Evolutionary conservation across 768 basidiomycete genomes (phyloP), one percentile per base, ranked within the genome.

Genomic region (Favolaschia claudopus): DNA sequence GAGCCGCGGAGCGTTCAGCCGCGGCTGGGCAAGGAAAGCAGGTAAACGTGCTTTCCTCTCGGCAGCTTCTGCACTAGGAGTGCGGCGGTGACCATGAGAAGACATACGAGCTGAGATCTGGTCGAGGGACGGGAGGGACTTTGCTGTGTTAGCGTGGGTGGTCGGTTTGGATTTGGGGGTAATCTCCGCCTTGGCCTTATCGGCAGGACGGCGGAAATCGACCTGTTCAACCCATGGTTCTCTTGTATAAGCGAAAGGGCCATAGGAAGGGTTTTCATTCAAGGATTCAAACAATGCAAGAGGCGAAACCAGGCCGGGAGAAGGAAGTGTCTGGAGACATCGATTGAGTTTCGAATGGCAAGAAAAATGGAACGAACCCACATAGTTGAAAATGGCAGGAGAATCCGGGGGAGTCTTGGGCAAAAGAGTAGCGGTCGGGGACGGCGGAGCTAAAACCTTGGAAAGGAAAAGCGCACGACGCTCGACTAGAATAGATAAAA

Each of bases 401-500:
- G 88, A 91, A 54, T 88, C 87, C 7, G 86, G 86, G 46, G 87
- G 86, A 2, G 85, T 89, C 71, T 85, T 86, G 12, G 89, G 86
- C 13, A 80, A 78, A 40, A 74, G 68, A 24, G 82, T 79, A 19
- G 88, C 85, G 10, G 83, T 80, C 10, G 87, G 82, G 8, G 85
- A 87, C 3, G 87, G 85, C 20, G 87, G 84, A n/a, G 86, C 86
- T 34, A 83, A 78, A 38, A 93, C 75, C 73, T 88, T 93, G 57
- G 87, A 89, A 25, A 93, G 75, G 76, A 93, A 93, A 56, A 83
- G 78, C 5, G 89, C 87, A 27, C 91, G 88, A 50, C 92, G 83
- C 71, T 90, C 89, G 65, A 82, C 89, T 92, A 67, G n/a, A 58
- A 33, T 22, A 37, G 33, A n/a, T 48, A 25, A 25, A 39, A 19